Evolutionary conservation across 768 basidiomycete genomes (phyloP), one percentile per base, ranked within the genome.

Genomic region (Hygrocybe coccinea): DNA sequence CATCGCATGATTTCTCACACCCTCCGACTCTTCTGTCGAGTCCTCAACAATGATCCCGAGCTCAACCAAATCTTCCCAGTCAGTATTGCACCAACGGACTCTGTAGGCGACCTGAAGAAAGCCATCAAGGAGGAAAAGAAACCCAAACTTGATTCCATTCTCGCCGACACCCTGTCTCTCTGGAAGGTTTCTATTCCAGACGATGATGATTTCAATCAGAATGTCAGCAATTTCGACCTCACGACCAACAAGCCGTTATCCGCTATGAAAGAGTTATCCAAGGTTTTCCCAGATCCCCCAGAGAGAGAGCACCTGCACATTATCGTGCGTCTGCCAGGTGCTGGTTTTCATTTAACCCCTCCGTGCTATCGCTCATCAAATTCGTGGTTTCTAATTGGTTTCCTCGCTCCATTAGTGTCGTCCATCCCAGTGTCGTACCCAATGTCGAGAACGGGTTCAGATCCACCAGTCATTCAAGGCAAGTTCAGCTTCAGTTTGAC

Each of bases 11-110:
- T n/a, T n/a, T n/a, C 44, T 17, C 46, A 29, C 24, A 4, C 19
- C 19, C 38, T 61, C 55, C 59, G 15, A 37, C 58, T 61, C 50
- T 61, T 59, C 52, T 61, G 58, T 57, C 59, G 58, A 58, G 50
- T 61, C 52, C 52, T 61, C 10, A 43, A 7, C 50, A 34, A 29
- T 14, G 29, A 22, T 54, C 34, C 47, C 38, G 9, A 49, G 56
- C 17, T 35, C 59, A 47, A 29, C 29, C 29, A 3, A 29, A 8
- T 29, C 29, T 59, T 61, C 59, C 17, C 56, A 15, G 52, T 61
- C 37, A 41, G 54, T 35, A 54, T 61, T 39, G 48, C 22, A 34
- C 56, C 41, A 25, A 59, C 50, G n/a, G 52, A 50, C 36, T 50
- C 47, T 9, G 52, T 59, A 43, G 55, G 39, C 52, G 19, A 22